Evolutionary conservation across 805 yeast genomes (phyloP).

Genomic region (Lipomyces mesembrius): DNA sequence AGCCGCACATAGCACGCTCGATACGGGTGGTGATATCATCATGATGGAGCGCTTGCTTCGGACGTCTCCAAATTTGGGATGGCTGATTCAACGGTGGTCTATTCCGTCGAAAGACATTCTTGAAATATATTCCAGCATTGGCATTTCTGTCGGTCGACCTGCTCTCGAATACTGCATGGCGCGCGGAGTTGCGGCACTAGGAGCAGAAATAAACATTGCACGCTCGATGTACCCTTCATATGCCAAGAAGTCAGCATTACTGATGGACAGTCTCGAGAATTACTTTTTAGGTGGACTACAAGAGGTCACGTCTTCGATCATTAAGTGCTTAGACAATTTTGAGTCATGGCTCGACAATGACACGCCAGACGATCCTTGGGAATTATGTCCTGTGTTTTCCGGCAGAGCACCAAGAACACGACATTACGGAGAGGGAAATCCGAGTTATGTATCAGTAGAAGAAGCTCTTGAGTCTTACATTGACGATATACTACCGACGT

Average conservation of each 20-base stretch:
- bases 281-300: constrained; percentile 60
- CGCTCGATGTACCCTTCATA: constrained; percentile 43
- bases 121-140: constrained; percentile 49
- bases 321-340: constrained; percentile 49
- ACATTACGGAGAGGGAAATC: neutral
- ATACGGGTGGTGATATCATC: constrained; percentile 68
- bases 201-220: constrained; percentile 52
- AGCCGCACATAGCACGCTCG: constrained; percentile 59
- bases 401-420: constrained; percentile 39
- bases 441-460: constrained; percentile 5
- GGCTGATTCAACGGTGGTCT: constrained; percentile 49
- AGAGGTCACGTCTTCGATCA: constrained; percentile 52
- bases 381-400: constrained; percentile 45
- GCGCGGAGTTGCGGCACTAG: constrained; percentile 58
- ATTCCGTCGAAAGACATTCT: constrained; percentile 53
- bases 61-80: constrained; percentile 41
- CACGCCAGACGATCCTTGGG: constrained; percentile 42
- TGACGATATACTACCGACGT: constrained; percentile 20
- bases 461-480: constrained; percentile 17
- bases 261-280: constrained; percentile 51
- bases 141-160: constrained; percentile 46
- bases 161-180: constrained; percentile 56
- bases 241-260: constrained; percentile 52
- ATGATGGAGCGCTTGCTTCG: constrained; percentile 49
- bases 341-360: constrained; percentile 51